phyloP scores from a whole-genome alignment of 129 eudicot genomes.

The Flaveria linearis region DNA sequence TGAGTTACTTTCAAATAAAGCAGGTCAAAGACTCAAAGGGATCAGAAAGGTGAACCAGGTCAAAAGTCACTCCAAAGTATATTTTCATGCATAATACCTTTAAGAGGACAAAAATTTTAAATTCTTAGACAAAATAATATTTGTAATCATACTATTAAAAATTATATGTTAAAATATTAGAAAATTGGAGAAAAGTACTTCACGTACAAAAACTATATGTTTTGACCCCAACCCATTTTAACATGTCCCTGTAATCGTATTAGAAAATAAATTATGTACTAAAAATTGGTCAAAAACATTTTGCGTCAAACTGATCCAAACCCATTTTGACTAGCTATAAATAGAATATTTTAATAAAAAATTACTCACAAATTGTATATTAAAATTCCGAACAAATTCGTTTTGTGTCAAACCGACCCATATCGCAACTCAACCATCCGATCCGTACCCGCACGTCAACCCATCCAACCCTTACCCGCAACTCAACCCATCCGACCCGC shows the following conservation, averaged over 20 bases:
- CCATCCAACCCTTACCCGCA: too few relatives aligned
- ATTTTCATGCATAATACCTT: background rate
- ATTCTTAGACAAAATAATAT: background rate
- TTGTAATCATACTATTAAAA: background rate
- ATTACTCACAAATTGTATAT: background rate
- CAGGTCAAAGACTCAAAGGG: background rate
- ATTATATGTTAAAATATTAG: background rate
- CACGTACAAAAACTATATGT: background rate
- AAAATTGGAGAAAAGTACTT: background rate
- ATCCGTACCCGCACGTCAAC: too few relatives aligned
- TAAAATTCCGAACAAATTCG: background rate
- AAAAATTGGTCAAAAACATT: background rate
- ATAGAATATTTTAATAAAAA: background rate
- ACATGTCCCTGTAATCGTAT: background rate
- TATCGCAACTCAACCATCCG: too few relatives aligned
- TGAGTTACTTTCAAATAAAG: background rate
- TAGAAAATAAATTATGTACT: background rate
- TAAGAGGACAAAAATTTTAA: background rate
- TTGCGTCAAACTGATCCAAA: background rate
- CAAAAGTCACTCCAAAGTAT: background rate
- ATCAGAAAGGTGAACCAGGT: background rate
- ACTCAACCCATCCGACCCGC: background rate
- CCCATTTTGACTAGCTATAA: background rate
- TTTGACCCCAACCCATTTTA: background rate
- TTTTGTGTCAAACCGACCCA: background rate